Evolutionary conservation across 148 eudicot species (phyloP), one percentile per base, ranked within the genome.

Genomic region (Pharnaceum exiguum): DNA sequence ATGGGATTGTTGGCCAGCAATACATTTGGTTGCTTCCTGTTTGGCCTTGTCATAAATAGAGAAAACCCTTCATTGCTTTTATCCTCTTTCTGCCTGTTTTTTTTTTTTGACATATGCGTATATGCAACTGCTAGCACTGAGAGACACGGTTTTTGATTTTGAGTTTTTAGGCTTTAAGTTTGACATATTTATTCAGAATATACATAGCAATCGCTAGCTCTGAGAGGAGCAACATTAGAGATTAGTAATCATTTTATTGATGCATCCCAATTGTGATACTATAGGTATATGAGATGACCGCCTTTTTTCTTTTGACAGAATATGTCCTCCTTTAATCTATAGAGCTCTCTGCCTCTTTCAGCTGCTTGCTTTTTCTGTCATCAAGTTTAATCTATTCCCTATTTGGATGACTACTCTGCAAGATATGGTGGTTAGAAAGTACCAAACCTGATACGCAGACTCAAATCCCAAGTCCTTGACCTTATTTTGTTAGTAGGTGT

Each of bases 1-100:
- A 19, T 62, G 23, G 32, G 51, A 69, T 69, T 62, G 68, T 69
- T 69, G 73, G 68, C 73, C 73, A 62, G 62, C 57, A 60, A 53
- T 36, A 42, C 49, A 55, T 62, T 62, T 62, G 73, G 68, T 62
- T 18, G 62, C 44, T 55, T 47, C 62, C 62, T 38, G 62, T 63
- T 62, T 69, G 73, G 62, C 69, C 57, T 22, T 69, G 22, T 31
- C 16, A 35, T 67, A 33, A 23, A 19, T 43, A 35, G 7, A 18
- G 36, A 15, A n/a, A n/a, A n/a, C n/a, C n/a, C n/a, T n/a, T n/a
- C n/a, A n/a, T n/a, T n/a, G n/a, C n/a, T n/a, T n/a, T n/a, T n/a
- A n/a, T n/a, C n/a, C n/a, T n/a, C n/a, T n/a, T n/a, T n/a, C n/a
- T n/a, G n/a, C n/a, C n/a, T n/a, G n/a, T n/a, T n/a, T n/a, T n/a